Evolutionary conservation across 352 stramenopile genomes (phyloP), one percentile per base, ranked within the genome.

Genomic region (Phytopythium helicoides): DNA sequence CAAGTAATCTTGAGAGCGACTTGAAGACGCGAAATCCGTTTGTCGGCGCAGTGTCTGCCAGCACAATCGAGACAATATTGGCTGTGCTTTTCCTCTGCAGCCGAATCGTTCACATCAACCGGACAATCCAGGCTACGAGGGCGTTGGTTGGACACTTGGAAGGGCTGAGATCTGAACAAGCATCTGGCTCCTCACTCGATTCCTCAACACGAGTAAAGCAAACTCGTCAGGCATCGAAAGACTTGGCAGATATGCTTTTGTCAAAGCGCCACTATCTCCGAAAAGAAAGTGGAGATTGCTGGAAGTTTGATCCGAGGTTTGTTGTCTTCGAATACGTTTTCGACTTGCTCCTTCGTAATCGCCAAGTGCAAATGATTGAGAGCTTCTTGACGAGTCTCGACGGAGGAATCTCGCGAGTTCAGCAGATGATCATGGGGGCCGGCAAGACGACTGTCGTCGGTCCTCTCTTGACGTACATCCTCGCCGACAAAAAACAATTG

Each of bases 381-480:
- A 98, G 97, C 49, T 99, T 99, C 70, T 88, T 98, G 58, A 67
- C 67, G n/a, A 97, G 86, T 40, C 68, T 96, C 15, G 55, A 55
- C 7, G 68, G 66, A n/a, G 87, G 84, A 12, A 60, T 89, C 36
- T 96, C 87, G 1, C 73, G 82, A 25, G 86, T 96, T 11, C 82
- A 97, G 47, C 89, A 99, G 86, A 99, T 99, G 98, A 99, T 99
- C 73, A 99, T 99, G 98, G 98, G 98, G 21, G 97, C 96, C 4
- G 98, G 98, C 21, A 99, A 99, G 71, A 99, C 98, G 1, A 99
- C 97, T 3, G 98, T 99, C 3, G 97, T 99, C 11, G 97, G 96
- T 6, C 98, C 98, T 35, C 69, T 99, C 31, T 77, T 99, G 58
- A 98, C 97, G 6, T 96, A 99, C 53, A 98, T 99, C 51, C 88